phyloP scores from a whole-genome alignment of 306 rosid genomes.

The Comarum palustre region DNA sequence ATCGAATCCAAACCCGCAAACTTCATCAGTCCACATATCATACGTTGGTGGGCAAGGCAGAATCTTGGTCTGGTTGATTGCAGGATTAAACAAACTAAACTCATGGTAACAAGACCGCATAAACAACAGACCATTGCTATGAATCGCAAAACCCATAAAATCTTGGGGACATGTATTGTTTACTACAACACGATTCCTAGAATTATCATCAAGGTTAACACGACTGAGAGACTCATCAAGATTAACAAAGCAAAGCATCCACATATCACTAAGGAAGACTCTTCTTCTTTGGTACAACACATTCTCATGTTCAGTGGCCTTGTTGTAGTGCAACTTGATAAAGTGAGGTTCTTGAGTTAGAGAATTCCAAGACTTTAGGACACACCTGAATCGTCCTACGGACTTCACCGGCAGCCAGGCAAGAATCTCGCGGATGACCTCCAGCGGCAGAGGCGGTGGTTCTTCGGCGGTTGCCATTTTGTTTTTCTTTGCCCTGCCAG shows the following conservation, averaged over 20 bases:
- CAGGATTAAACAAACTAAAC: neutral
- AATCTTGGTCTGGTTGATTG: neutral
- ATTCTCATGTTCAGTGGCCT: neutral
- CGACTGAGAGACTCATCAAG: neutral
- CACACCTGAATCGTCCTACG: neutral
- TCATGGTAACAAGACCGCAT: neutral
- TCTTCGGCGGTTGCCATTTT: neutral
- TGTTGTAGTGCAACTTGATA: neutral
- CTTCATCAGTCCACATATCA: neutral
- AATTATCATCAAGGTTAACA: neutral
- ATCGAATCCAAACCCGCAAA: neutral
- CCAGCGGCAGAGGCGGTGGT: neutral
- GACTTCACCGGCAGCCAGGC: neutral
- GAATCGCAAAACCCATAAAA: no score
- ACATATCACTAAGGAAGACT: neutral
- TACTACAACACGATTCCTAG: neutral
- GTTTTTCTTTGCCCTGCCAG: neutral
- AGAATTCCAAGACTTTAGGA: neutral
- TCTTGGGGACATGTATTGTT: neutral
- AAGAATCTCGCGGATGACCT: neutral
- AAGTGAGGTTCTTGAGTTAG: neutral
- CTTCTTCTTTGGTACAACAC: neutral
- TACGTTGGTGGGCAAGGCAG: neutral
- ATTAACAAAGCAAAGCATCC: neutral
- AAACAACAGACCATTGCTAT: neutral